Conservation (phyloP, 768 basidiomycete species). For the Serendipita vermifera region DNA sequence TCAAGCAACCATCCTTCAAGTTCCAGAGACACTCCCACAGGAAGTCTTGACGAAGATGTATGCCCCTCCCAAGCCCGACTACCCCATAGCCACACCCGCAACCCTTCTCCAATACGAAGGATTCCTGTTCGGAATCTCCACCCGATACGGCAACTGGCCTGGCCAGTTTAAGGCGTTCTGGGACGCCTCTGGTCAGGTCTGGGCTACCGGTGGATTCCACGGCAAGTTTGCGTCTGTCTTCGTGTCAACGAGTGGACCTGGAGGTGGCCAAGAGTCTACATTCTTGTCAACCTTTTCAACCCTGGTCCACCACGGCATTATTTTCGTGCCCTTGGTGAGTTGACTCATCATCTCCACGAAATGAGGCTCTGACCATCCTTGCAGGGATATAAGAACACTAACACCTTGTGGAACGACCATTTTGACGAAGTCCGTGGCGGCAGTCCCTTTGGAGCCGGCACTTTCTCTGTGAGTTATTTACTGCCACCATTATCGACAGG, state of each 20-base stretch:
- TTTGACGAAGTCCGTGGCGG: constrained; percentile 29
- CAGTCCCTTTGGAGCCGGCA: constrained; percentile 68
- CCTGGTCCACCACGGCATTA: constrained; percentile 57
- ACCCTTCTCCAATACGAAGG: constrained; percentile 52
- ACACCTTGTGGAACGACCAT: constrained; percentile 10
- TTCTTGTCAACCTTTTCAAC: constrained; percentile 34
- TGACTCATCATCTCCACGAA: background rate
- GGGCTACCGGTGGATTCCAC: constrained; percentile 42
- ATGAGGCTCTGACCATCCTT: too few relatives aligned
- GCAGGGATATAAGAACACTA: constrained; percentile 4
- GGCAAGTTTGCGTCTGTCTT: constrained; percentile 71
- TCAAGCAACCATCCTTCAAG: constrained; percentile 36
- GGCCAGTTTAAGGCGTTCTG: constrained; percentile 55
- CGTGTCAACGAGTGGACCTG: constrained; percentile 56
- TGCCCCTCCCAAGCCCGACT: constrained; percentile 56
- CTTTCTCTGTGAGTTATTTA: constrained; percentile 28
- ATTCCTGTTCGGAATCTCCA: constrained; percentile 63
- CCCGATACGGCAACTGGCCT: constrained; percentile 70
- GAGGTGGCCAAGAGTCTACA: constrained; percentile 34
- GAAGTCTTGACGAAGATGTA: constrained; percentile 57
- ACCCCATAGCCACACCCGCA: constrained; percentile 49
- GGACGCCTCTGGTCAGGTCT: constrained; percentile 59
- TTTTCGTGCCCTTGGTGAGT: constrained; percentile 13
- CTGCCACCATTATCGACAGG: background rate
- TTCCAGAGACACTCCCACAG: constrained; percentile 63